Evolutionary conservation across 768 basidiomycete genomes (phyloP), one percentile per base, ranked within the genome.

Genomic region (Trametopsis cervina): DNA sequence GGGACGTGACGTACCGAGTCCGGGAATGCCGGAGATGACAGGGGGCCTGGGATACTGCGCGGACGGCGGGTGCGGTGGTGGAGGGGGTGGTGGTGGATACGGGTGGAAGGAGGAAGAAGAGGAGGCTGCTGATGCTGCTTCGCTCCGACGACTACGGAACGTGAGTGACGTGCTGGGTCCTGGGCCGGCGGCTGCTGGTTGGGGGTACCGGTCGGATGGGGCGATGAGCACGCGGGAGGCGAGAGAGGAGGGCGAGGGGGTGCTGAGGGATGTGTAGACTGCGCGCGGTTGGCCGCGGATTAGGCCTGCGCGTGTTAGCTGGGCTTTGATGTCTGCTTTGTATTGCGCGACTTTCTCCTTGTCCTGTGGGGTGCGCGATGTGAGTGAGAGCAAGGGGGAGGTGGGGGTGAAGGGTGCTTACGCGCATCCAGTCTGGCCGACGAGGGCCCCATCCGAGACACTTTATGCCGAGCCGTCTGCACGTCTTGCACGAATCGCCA

Each of bases 361-460:
- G 63, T 90, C 88, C 88, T 90, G 62, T 22, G 54, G 42, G 36
- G 26, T 42, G 22, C 18, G 51, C 47, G 48, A 43, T 38, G 21
- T 52, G 44, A 46, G 49, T 20, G 29, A 44, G 25, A 40, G 27
- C 20, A 41, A 29, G 29, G 17, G 35, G 13, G 40, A n/a, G 22
- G 17, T 38, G 27, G 9, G 20, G 21, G 5, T 17, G 29, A 4
- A 38, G 20, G 23, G 7, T 26, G 71, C 77, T 57, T 55, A 90
- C 87, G 56, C 86, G 69, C 86, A 90, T 88, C 87, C 88, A 90
- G 48, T 89, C 88, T n/a, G 88, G 89, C 44, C 89, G 77, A 60
- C 77, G 84, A 6, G 81, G 70, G 3, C 89, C 89, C 89, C 89
- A 91, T 11, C 89, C 89, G 3, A 91, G 71, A 65, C 89, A 91